Evolutionary conservation across 495 filamentous ascomycete genomes (phyloP).

Genomic region (Xylaria castorea): DNA sequence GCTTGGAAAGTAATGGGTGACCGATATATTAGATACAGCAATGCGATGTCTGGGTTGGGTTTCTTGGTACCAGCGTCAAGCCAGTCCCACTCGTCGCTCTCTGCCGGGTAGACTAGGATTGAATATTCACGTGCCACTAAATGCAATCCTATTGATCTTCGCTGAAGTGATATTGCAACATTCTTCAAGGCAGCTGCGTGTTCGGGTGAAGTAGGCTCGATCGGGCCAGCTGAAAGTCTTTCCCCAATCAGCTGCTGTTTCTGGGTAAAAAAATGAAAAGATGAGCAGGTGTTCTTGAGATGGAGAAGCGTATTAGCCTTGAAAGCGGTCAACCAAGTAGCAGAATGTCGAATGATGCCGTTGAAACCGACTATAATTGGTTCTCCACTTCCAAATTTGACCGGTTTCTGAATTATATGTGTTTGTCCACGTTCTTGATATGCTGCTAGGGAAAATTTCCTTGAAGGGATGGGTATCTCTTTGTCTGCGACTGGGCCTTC

Average conservation of each 20-base stretch:
- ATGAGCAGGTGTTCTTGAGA: conserved; percentile 18
- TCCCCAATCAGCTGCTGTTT: conserved; percentile 25
- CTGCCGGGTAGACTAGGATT: conserved; percentile 50
- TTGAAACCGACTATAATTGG: conserved; percentile 40
- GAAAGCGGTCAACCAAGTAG: conserved; percentile 46
- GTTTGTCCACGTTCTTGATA: conserved; percentile 34
- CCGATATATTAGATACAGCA: conserved; percentile 47
- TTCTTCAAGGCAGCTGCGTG: conserved; percentile 31
- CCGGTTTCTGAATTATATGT: conserved; percentile 39
- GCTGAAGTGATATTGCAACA: conserved; percentile 42
- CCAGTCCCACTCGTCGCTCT: conserved; percentile 47
- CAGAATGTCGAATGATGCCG: conserved; percentile 39
- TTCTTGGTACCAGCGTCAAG: conserved; percentile 33
- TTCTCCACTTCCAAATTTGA: conserved; percentile 33
- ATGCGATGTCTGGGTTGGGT: conserved; percentile 32
- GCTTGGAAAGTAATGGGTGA: conserved; percentile 29
- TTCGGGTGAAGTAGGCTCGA: conserved; percentile 30
- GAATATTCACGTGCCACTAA: conserved; percentile 41
- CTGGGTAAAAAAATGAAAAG: conserved; percentile 36
- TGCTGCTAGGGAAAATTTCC: conserved; percentile 29
- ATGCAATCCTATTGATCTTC: conserved; percentile 42
- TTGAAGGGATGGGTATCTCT: neutral
- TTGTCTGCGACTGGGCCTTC: conserved; percentile 4
- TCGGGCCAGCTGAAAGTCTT: conserved; percentile 31
- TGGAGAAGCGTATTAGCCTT: conserved; percentile 37